These are phyloP conservation scores for Spiraea crenata DNA, from an alignment of 331 rosid species.

Conservation along the genomic window DNA sequence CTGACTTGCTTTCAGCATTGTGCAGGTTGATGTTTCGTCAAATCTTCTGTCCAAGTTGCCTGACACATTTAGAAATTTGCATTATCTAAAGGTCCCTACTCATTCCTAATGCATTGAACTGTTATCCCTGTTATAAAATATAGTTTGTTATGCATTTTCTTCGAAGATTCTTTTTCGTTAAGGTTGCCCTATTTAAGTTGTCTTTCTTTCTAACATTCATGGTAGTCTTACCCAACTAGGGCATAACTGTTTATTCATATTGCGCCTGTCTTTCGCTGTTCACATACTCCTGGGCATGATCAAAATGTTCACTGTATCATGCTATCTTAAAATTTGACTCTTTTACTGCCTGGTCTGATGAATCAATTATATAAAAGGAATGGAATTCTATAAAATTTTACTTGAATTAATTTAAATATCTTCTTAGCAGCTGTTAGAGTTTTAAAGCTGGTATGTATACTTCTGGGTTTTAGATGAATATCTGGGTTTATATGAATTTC, in stretches of 20 bases:
- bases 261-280: not conserved
- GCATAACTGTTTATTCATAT: not conserved
- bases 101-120: not conserved
- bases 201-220: no score
- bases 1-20: conserved; percentile 16
- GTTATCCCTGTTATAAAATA: no score
- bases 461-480: no score
- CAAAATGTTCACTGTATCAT: not conserved
- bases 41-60: conserved; percentile 78
- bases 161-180: not conserved
- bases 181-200: no score
- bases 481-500: no score
- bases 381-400: not conserved
- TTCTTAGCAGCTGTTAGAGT: not conserved
- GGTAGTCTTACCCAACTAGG: not conserved
- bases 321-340: not conserved
- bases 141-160: not conserved
- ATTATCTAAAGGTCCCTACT: conserved; percentile 61
- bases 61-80: conserved; percentile 60
- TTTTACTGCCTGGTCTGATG: not conserved
- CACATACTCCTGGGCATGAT: no score
- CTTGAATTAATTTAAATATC: not conserved
- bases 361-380: not conserved
- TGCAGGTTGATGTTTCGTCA: conserved; percentile 79
- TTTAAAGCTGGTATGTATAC: no score